These are phyloP conservation scores for Senna tora DNA, from an alignment of 306 rosid species.

Conservation along the genomic window DNA sequence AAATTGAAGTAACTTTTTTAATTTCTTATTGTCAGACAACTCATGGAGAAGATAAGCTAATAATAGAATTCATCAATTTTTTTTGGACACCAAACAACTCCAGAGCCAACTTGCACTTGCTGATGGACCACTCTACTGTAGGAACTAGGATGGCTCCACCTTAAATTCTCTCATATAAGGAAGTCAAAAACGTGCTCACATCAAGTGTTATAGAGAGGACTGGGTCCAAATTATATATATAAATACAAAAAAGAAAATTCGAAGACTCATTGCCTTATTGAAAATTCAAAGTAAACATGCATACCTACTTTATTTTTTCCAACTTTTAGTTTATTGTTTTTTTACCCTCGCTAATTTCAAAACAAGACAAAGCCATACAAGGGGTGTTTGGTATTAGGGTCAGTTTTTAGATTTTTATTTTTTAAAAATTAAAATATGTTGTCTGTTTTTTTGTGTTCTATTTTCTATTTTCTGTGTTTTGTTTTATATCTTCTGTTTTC, in stretches of 20 bases:
- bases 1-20: neutral
- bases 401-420: too few relatives aligned
- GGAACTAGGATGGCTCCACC: neutral
- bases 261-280: neutral
- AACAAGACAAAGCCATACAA: too few relatives aligned
- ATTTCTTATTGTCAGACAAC: neutral
- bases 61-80: slow-evolving; percentile 14
- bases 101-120: neutral
- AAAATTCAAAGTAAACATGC: neutral
- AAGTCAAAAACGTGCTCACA: slow-evolving; percentile 15
- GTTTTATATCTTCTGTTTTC: too few relatives aligned
- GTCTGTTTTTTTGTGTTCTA: too few relatives aligned
- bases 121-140: slow-evolving; percentile 28
- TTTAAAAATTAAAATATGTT: too few relatives aligned
- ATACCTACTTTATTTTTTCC: too few relatives aligned
- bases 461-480: too few relatives aligned
- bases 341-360: neutral
- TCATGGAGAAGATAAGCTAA: neutral
- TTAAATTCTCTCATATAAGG: neutral
- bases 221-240: neutral
- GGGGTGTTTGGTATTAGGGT: too few relatives aligned
- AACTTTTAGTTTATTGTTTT: too few relatives aligned
- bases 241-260: too few relatives aligned
- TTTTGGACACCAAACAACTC: slow-evolving; percentile 14
- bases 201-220: neutral